Evolutionary conservation across 345 rosid genomes (phyloP), one percentile per base, ranked within the genome.

Genomic region (Salix caprea): DNA sequence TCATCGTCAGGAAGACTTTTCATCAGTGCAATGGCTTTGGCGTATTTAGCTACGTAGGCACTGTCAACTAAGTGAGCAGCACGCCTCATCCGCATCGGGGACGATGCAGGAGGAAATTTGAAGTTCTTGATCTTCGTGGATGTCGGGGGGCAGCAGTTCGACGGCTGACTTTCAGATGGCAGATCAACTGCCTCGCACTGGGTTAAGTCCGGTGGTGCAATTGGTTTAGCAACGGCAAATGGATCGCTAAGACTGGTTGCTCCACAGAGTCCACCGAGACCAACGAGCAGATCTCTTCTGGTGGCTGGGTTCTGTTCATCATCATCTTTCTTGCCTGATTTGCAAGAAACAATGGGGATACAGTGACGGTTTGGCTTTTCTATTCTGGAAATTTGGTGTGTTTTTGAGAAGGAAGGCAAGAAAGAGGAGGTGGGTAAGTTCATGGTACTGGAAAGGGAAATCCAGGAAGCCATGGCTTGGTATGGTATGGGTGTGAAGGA

Each of bases 111-210:
- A 30, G 85, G 84, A 6, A 69, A 85, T 67, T 82, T 77, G 82
- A 87, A 90, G 81, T 90, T 87, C 1, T 78, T 2, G 80, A 86
- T 78, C 5, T 74, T 84, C 4, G 79, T 32, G 62, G 92, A 44
- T 4, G 75, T 13, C 4, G 91, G 91, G 6, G 94, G 91, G 84
- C 91, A 90, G 67, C 92, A 90, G 66, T 87, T 83, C 14, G 72
- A 5, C 67, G 65, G 81, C 73, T 26, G 54, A 64, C 23, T 84
- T 2, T 86, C 77, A 0, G 64, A 39, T 0, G 94, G 91, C 21
- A 88, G 72, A 32, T 86, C 85, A 0, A 91, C 84, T 37, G n/a
- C 1, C 26, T 54, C 80, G 6, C 92, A 89, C 34, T 76, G 60
- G 73, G 78, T 67, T 0, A 82, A 0, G 60, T 85, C 88, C 1